Evolutionary conservation across 2,329 filamentous ascomycete genomes (phyloP), one percentile per base, ranked within the genome.

Genomic region (Xylaria sp.): DNA sequence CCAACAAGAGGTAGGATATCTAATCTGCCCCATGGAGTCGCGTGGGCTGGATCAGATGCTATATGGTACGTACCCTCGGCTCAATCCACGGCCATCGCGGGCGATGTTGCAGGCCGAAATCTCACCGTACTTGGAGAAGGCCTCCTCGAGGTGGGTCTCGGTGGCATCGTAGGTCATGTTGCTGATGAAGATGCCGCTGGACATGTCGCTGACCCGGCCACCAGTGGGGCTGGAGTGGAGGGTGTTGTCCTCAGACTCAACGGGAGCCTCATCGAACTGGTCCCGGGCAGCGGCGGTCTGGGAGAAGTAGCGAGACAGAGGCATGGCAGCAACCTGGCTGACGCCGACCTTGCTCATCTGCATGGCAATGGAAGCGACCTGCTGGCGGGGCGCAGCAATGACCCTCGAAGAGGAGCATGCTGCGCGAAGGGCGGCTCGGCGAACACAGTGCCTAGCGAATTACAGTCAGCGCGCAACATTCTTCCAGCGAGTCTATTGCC

Each of bases 161-260:
- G 80, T 85, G 58, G 88, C 80, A 69, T 90, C 86, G 70, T 85
- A 91, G 71, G 84, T 85, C 51, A 91, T 75, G 73, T 91, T 91
- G 61, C 85, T 86, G 63, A 90, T 70, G 68, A 87, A 91, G 61
- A 90, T 66, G 6, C 77, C 51, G 2, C 18, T 1, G 9, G 13
- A 2, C 11, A 5, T 6, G 35, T 19, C 39, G 48, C 44, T 59
- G 16, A 3, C 6, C 42, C 11, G 55, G 23, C 23, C 23, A 30
- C 4, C 53, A 23, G 55, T 50, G 37, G 3, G 11, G 56, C 54
- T 50, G 4, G 59, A 59, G 18, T 57, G 13, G 5, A 58, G 49
- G 9, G 58, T 1, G 4, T 42, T 19, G 3, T 18, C 34, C 6
- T n/a, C 1, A 3, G 23, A n/a, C 7, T 55, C 34, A 18, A 8